These are phyloP conservation scores for Avena eriantha DNA, from an alignment of 176 grass and related monocot species.

Conservation along the genomic window DNA sequence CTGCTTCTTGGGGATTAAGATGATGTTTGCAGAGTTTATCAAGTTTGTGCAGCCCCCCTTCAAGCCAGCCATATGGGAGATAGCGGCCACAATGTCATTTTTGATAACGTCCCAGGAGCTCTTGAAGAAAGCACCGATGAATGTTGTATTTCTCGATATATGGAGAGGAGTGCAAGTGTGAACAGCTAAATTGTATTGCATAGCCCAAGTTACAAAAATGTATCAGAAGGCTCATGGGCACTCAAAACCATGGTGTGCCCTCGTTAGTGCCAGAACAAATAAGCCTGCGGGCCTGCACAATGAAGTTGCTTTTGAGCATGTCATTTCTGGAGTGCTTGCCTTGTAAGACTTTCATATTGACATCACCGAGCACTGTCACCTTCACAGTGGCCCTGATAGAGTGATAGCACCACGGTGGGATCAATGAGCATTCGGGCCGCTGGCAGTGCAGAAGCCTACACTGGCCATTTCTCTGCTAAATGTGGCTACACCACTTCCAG, in stretches of 20 bases:
- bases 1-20: too few species aligned
- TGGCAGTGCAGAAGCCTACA: not conserved
- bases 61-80: too few species aligned
- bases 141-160: not conserved
- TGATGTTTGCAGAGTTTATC: too few species aligned
- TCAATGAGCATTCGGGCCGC: not conserved
- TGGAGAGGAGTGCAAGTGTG: not conserved
- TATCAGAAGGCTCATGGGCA: not conserved
- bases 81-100: too few species aligned
- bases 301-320: not conserved
- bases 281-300: not conserved
- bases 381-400: not conserved
- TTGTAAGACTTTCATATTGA: conserved; percentile 3
- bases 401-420: not conserved
- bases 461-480: not conserved
- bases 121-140: too few species aligned
- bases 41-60: too few species aligned
- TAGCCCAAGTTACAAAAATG: not conserved
- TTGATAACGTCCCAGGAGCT: too few species aligned
- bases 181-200: not conserved
- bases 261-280: conserved; percentile 10
- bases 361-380: not conserved
- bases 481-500: not conserved
- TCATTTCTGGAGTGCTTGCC: not conserved
- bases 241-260: not conserved